These are phyloP conservation scores for Heliamphora exappendiculata DNA, from an alignment of 148 eudicot genomes.

Conservation along the genomic window DNA sequence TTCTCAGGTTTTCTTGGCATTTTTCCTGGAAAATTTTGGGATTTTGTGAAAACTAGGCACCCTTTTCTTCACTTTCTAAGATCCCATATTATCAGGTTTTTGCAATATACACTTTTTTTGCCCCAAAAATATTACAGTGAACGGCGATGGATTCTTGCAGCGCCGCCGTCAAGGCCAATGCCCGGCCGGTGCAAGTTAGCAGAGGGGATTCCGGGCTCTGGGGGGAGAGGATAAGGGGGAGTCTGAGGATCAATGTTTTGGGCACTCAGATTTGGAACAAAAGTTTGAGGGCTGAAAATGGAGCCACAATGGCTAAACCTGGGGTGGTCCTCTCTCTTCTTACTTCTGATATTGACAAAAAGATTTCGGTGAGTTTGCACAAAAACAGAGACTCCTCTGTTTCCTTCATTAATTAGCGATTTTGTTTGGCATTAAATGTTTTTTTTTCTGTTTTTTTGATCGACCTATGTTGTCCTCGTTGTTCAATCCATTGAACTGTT, in stretches of 20 bases:
- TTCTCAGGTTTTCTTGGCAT: neutral
- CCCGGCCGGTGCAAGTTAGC: neutral
- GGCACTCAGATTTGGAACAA: conserved; percentile 19
- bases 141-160: conserved; percentile 17
- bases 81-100: neutral
- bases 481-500: neutral
- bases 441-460: too few relatives aligned
- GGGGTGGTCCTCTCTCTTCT: conserved; percentile 33
- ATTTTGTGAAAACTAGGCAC: neutral
- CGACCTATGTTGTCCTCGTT: neutral
- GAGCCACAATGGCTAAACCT: conserved; percentile 20
- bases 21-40: neutral
- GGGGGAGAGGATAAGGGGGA: conserved; percentile 30
- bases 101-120: neutral
- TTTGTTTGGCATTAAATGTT: neutral
- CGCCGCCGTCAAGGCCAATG: conserved; percentile 10
- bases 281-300: conserved; percentile 12
- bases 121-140: neutral
- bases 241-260: conserved; percentile 21
- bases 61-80: neutral
- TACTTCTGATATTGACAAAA: conserved; percentile 37
- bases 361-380: conserved; percentile 27
- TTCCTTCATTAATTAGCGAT: neutral
- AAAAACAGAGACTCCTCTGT: neutral
- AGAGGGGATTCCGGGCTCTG: conserved; percentile 14